Base-by-base conservation (phyloP, 2,329 filamentous ascomycete species). In the Alternaria viburni region DNA sequence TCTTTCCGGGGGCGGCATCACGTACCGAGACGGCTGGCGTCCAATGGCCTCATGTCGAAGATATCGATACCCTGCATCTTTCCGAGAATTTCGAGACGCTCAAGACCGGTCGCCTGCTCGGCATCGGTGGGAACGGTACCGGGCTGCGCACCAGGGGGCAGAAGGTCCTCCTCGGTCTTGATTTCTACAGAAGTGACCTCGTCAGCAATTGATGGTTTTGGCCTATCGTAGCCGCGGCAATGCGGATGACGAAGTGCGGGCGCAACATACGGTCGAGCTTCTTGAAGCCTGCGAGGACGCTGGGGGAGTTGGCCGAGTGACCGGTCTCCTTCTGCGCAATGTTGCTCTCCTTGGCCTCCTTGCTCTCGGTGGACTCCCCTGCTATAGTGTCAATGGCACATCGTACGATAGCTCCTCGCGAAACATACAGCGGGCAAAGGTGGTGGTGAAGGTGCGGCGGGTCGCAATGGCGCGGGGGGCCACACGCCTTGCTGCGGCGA, bases 41-140 rank as follows among this genome's bases (percentile, higher is more conserved):
- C 96, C 75, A 99, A 89, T 69, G 96, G 96, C 83, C 89, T 91
- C 96, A 98, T 97, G 85, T 99, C 94, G 86, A 99, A 99, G 81
- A 98, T 87, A 81, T 99, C 96, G 77, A 97, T 86, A 72, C 96
- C 94, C 87, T 98, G 93, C 91, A 98, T 97, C 90, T 99, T 99
- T 84, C 96, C 96, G 81, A 99, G 87, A 79, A 99, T 96, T 85
- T 99, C 96, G 75, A 99, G 89, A 89, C 96, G 94, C 87, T 99
- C 96, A 65, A 98, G 88, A 92, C 96, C 96, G 75, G 96, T 98
- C 64, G 96, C 85, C 83, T 99, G 96, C 83, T 98, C 93, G 80
- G 97, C 83, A 83, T 99, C 96, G 84, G 93, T 96, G 72, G 96
- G 93, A 72, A 99, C 86, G 81, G 91, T 92, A 80, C 96, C 95